Percentiles rank a stretch among this genome's conserved stretches.
Evolutionary conservation across 805 yeast genomes (phyloP).

Genomic region (Ogataea methylovora): DNA sequence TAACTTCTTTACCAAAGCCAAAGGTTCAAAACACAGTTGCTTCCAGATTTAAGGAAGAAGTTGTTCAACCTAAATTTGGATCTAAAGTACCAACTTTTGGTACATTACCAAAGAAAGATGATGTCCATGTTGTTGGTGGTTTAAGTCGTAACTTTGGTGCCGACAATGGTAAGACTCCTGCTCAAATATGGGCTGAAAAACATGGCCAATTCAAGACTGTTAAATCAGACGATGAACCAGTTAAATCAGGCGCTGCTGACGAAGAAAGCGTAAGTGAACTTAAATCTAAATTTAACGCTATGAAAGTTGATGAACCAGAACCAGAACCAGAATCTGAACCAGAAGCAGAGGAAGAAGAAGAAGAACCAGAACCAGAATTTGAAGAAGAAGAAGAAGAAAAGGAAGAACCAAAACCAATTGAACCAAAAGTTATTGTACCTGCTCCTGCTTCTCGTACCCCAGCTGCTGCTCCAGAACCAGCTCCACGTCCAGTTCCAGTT

Average conservation of each 20-base stretch:
- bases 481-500: slow-evolving; percentile 9
- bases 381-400: slow-evolving; percentile 3
- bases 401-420: slow-evolving; percentile 5
- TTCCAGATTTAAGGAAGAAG: slow-evolving; percentile 34
- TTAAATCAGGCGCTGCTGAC: slow-evolving; percentile 15
- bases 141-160: slow-evolving; percentile 55
- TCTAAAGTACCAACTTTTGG: slow-evolving; percentile 21
- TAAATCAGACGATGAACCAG: slow-evolving; percentile 23
- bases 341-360: too few relatives aligned
- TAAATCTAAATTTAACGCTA: slow-evolving; percentile 23
- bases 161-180: slow-evolving; percentile 81
- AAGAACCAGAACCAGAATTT: slow-evolving; percentile 12
- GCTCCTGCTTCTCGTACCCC: slow-evolving; percentile 8
- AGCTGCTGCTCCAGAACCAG: slow-evolving; percentile 6
- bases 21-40: slow-evolving; percentile 44
- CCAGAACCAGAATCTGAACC: slow-evolving; percentile 12
- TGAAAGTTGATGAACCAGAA: slow-evolving; percentile 17
- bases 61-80: slow-evolving; percentile 28
- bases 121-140: slow-evolving; percentile 47
- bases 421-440: slow-evolving; percentile 5
- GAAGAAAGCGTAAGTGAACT: slow-evolving; percentile 25
- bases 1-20: slow-evolving; percentile 59
- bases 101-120: slow-evolving; percentile 22
- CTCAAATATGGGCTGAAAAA: slow-evolving; percentile 93
- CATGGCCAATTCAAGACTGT: slow-evolving; percentile 56